A percentile compares a stretch with the other conserved stretches of the same genome.
Conservation (phyloP, 176 grass and related monocot genomes). For the Calamus simplicifolius region DNA sequence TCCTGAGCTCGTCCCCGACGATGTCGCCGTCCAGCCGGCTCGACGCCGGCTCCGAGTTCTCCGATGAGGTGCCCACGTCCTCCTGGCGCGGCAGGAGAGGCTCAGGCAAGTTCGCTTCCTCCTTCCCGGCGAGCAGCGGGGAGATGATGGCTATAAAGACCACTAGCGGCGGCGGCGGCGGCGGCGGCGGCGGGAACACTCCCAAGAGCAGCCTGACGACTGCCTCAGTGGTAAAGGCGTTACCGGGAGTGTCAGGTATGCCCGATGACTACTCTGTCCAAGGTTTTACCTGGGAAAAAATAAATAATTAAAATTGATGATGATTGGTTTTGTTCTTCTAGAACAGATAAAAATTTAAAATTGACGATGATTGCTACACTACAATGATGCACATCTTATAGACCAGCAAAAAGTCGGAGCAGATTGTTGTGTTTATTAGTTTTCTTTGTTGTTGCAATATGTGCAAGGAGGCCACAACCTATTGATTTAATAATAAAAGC, state of each 20-base stretch:
- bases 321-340: no score
- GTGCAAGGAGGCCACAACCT: no score
- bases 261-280: no score
- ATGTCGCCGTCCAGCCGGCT: slow-evolving; percentile 19
- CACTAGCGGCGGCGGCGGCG: not conserved
- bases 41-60: slow-evolving; percentile 20
- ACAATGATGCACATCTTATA: no score
- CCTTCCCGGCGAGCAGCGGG: slow-evolving; percentile 11
- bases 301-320: no score
- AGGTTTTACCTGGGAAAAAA: no score
- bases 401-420: no score
- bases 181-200: not conserved
- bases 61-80: slow-evolving; percentile 20
- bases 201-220: slow-evolving; percentile 14
- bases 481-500: no score
- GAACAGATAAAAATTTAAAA: no score
- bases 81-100: slow-evolving; percentile 7
- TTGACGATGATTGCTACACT: no score
- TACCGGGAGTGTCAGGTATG: slow-evolving; percentile 27
- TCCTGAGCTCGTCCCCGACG: slow-evolving; percentile 25
- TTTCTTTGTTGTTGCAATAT: no score
- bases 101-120: not conserved
- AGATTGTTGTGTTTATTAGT: no score
- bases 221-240: slow-evolving; percentile 14
- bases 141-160: slow-evolving; percentile 12